Conservation (phyloP, 164 flowering plant species). For the Hamamelis virginiana region DNA sequence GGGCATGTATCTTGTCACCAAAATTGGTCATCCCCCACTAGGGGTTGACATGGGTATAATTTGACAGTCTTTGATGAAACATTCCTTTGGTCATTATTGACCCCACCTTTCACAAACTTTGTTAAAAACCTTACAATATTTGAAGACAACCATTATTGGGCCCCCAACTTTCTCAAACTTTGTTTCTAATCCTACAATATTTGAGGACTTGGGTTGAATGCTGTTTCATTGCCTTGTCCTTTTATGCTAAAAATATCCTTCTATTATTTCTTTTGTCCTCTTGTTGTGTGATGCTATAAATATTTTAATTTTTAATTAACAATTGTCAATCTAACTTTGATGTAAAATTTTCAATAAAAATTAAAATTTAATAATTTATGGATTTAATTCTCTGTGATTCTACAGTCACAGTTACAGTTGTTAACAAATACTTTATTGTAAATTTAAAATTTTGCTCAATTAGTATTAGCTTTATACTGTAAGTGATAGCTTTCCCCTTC, state of each 20-base stretch:
- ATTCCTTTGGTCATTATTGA: conserved; percentile 21
- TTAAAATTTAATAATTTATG: too few relatives aligned
- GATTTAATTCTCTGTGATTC: background rate
- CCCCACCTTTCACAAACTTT: conserved; percentile 8
- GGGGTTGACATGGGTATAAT: conserved; percentile 37
- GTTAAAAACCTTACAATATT: background rate
- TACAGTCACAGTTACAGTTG: too few relatives aligned
- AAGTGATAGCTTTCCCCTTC: too few relatives aligned
- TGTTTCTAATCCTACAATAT: conserved; percentile 20
- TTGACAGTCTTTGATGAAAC: conserved; percentile 36
- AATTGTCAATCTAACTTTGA: background rate
- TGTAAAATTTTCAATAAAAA: too few relatives aligned
- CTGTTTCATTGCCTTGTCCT: conserved; percentile 25
- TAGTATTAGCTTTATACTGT: too few relatives aligned
- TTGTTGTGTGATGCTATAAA: background rate
- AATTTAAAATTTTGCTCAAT: too few relatives aligned
- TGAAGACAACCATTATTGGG: background rate
- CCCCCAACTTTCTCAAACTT: background rate
- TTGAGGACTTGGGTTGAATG: conserved; percentile 27
- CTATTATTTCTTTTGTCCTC: conserved; percentile 6
- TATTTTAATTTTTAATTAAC: background rate
- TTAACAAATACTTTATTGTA: too few relatives aligned
- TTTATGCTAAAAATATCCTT: conserved; percentile 1
- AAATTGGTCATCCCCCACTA: conserved; percentile 12
- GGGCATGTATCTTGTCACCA: conserved; percentile 27